phyloP scores from a whole-genome alignment of 495 filamentous ascomycete species.

The Hapsidospora chrysogenum region DNA sequence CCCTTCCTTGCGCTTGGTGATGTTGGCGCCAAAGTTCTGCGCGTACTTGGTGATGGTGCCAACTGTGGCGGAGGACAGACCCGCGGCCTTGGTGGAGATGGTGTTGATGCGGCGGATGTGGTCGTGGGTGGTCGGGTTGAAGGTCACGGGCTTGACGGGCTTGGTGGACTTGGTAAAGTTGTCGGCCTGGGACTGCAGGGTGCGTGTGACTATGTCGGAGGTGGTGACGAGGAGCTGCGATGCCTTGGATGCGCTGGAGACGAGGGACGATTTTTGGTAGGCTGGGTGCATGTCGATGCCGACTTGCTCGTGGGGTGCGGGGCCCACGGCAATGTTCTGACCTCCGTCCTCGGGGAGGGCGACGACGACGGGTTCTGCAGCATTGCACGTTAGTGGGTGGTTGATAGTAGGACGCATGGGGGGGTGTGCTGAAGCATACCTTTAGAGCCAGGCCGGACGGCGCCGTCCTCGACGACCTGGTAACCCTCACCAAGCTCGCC shows the following conservation, averaged over 20 bases:
- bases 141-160: constrained; percentile 70
- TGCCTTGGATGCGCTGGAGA: constrained; percentile 77
- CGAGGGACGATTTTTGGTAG: constrained; percentile 71
- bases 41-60: constrained; percentile 65
- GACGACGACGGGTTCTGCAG: constrained; percentile 80
- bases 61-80: constrained; percentile 68
- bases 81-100: constrained; percentile 59
- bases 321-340: constrained; percentile 56
- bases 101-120: constrained; percentile 73
- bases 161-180: constrained; percentile 64
- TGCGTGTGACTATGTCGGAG: constrained; percentile 59
- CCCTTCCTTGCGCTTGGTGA: constrained; percentile 41
- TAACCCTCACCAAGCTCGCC: constrained; percentile 78
- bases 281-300: constrained; percentile 71
- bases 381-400: constrained; percentile 4
- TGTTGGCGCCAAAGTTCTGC: constrained; percentile 69
- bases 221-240: constrained; percentile 87
- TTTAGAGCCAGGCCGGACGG: constrained; percentile 70
- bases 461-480: constrained; percentile 55
- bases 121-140: constrained; percentile 69
- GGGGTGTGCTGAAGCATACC: constrained; percentile 35
- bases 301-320: constrained; percentile 65
- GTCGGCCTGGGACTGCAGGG: constrained; percentile 59
- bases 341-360: constrained; percentile 57
- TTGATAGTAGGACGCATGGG: background rate